These are phyloP conservation scores for Candida pseudoviswanathii DNA, from an alignment of 1,139 yeast species.

Conservation along the genomic window DNA sequence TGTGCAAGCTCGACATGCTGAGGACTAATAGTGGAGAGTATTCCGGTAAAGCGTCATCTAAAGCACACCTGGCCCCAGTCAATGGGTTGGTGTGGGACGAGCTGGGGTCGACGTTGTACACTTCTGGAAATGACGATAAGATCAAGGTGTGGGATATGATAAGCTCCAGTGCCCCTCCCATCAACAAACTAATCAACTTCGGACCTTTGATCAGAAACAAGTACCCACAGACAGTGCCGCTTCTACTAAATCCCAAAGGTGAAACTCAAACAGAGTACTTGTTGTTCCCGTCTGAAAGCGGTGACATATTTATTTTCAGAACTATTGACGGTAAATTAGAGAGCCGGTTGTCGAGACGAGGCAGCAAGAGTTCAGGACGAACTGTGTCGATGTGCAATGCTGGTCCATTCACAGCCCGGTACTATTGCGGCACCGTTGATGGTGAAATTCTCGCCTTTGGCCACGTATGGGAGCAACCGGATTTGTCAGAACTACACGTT, in stretches of 20 bases:
- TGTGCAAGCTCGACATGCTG: conserved; percentile 60
- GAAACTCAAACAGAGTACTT: conserved; percentile 60
- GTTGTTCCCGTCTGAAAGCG: conserved; percentile 76
- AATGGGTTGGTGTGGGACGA: conserved; percentile 76
- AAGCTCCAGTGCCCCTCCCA: conserved; percentile 41
- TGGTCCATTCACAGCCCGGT: conserved; percentile 45
- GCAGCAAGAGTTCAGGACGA: conserved; percentile 37
- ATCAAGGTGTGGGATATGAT: conserved; percentile 73
- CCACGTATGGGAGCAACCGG: conserved; percentile 31
- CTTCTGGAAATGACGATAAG: conserved; percentile 78
- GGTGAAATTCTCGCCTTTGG: conserved; percentile 60
- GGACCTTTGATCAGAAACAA: conserved; percentile 79
- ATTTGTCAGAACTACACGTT: conserved; percentile 14
- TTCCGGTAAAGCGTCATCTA: conserved; percentile 36
- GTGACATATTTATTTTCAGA: conserved; percentile 70
- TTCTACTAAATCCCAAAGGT: conserved; percentile 42
- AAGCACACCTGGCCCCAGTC: conserved; percentile 75
- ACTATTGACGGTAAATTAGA: conserved; percentile 65
- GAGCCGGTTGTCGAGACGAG: conserved; percentile 46
- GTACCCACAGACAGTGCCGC: conserved; percentile 49
- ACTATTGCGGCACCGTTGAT: conserved; percentile 58
- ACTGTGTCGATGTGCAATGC: conserved; percentile 54
- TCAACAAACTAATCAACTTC: conserved; percentile 68
- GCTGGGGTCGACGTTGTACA: conserved; percentile 57
- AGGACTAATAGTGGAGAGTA: conserved; percentile 33